Evolutionary conservation across 116 monocot genomes (phyloP), one percentile per base, ranked within the genome.

Genomic region (Cymodocea nodosa): DNA sequence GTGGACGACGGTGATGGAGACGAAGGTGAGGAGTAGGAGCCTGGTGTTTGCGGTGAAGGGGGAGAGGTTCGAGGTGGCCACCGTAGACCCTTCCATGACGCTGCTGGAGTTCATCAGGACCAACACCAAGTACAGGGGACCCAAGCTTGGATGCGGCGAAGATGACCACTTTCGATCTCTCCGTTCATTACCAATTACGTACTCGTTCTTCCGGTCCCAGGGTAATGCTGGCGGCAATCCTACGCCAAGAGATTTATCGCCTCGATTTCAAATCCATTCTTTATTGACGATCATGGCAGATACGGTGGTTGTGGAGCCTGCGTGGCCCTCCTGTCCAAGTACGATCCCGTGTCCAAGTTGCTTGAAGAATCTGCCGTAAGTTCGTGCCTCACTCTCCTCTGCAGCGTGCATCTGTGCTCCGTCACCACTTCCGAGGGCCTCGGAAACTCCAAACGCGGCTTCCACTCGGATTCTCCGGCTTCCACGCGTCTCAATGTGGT

Each of bases 241-340:
- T 39, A 39, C 39, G 39, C 39, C 39, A 39, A 9, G 39, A 4
- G 5, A 0, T 13, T n/a, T 18, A n/a, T 16, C 8, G 18, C 30
- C 30, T 30, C 2, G 3, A 30, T 30, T 30, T 30, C 30, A 1
- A 3, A 30, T 30, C 30, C 30, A 1, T 19, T 6, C 19, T 52
- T 52, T 52, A 4, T 52, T 52, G n/a, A 11, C 16, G 12, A 18
- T 52, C 53, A 17, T 53, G 15, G 53, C 17, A 16, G n/a, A n/a
- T n/a, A n/a, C n/a, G n/a, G 93, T 80, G 93, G 93, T 2, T 94
- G 93, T 62, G 93, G 93, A 52, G 93, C 93, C 61, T 94, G 93
- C 70, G 86, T 82, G 25, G 86, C 89, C 61, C 78, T 94, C 13
- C 74, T 89, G 15, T 79, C 89, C 20, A 82, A 66, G 23, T 94